Percentiles rank a stretch among this genome's conserved stretches.
phyloP scores from a whole-genome alignment of 306 rosid genomes.

The Casuarina equisetifolia region DNA sequence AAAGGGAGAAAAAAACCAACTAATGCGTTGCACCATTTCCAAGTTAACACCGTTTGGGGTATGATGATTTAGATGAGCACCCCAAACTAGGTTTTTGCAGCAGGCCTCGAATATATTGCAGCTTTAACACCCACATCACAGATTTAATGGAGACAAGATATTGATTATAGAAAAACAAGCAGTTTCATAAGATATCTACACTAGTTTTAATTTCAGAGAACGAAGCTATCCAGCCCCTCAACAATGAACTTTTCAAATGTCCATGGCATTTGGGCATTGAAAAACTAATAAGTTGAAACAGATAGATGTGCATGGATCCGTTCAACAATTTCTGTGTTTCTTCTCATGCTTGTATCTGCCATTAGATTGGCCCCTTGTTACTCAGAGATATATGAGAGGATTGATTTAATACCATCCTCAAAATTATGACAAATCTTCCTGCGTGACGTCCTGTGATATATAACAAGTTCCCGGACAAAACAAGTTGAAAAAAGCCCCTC shows the following conservation, averaged over 20 bases:
- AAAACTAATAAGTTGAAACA: neutral
- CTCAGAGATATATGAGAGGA: neutral
- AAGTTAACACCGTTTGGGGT: neutral
- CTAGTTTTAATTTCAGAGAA: neutral
- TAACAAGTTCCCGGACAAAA: neutral
- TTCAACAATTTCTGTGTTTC: neutral
- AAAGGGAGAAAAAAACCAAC: neutral
- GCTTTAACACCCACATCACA: neutral
- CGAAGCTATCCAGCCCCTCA: neutral
- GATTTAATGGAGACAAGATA: neutral
- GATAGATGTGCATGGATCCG: neutral
- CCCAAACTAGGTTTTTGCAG: neutral
- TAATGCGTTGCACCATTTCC: neutral
- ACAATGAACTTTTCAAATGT: neutral
- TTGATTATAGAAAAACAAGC: neutral
- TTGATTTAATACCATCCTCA: neutral
- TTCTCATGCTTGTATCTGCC: neutral
- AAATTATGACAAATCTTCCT: neutral
- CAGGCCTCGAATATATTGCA: neutral
- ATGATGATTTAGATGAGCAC: conserved; percentile 3
- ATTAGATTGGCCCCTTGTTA: neutral
- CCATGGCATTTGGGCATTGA: neutral
- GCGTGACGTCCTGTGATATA: neutral
- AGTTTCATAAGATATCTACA: neutral
- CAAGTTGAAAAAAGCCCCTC: neutral